Percentiles rank a stretch among this genome's conserved stretches.
Evolutionary conservation across 225 moss, liverwort and hornwort species (phyloP).

Genomic region (Physcomitrellopsis africana): DNA sequence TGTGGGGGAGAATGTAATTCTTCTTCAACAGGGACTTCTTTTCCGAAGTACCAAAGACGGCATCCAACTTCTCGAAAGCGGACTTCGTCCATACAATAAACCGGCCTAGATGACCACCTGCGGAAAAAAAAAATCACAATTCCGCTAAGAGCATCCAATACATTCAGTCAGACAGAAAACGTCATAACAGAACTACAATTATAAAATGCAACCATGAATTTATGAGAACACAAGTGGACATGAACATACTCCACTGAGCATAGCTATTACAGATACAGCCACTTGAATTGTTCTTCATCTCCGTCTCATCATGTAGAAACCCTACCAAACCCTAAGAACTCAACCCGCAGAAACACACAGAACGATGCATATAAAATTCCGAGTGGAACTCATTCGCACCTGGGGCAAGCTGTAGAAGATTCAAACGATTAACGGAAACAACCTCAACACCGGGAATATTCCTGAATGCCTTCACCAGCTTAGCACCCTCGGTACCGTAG

Average conservation of each 20-base stretch:
- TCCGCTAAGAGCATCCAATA: no score
- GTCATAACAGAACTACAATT: no score
- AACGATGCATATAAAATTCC: neutral
- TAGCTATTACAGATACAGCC: no score
- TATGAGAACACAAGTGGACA: no score
- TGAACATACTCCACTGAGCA: no score
- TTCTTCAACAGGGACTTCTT: constrained; percentile 53
- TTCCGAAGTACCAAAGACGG: constrained; percentile 48
- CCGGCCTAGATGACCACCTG: constrained; percentile 55
- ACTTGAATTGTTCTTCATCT: no score
- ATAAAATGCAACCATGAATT: no score
- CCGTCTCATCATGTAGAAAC: no score
- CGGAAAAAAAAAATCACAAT: no score
- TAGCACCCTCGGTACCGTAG: constrained; percentile 70
- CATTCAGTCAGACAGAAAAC: no score
- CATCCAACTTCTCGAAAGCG: constrained; percentile 62
- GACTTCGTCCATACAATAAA: constrained; percentile 24
- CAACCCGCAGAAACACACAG: no score
- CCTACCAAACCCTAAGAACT: neutral
- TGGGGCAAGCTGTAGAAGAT: constrained; percentile 59
- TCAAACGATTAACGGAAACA: constrained; percentile 52
- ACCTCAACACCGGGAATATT: constrained; percentile 71
- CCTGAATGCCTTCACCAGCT: constrained; percentile 66
- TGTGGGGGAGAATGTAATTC: constrained; percentile 49
- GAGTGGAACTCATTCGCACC: neutral